Conservation (phyloP, 1,139 yeast species). For the Entelexis sorbosivorans region DNA sequence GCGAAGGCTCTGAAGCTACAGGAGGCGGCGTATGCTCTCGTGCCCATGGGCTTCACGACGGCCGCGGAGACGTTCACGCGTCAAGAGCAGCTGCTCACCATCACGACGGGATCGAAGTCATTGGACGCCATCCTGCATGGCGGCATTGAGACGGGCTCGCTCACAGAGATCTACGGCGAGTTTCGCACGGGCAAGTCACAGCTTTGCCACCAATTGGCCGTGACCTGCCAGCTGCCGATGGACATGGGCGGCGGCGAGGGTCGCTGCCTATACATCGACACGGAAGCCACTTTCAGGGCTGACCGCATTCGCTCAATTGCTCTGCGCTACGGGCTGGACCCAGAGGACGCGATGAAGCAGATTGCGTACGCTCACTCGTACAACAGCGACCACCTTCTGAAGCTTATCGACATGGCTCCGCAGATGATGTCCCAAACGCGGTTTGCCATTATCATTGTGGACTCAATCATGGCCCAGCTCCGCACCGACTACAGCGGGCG, state of each 20-base stretch:
- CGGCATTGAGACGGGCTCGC: constrained; percentile 94
- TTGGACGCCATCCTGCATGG: constrained; percentile 91
- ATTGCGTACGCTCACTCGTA: constrained; percentile 97
- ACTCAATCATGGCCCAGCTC: constrained; percentile 91
- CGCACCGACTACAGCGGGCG: constrained; percentile 94
- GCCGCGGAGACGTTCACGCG: constrained; percentile 91
- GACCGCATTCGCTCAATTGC: constrained; percentile 83
- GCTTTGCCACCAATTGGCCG: constrained; percentile 91
- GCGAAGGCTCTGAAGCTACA: constrained; percentile 84
- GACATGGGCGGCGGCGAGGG: constrained; percentile 99
- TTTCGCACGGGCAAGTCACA: constrained; percentile 97
- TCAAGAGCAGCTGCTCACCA: constrained; percentile 78
- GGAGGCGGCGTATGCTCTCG: constrained; percentile 72
- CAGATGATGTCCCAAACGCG: constrained; percentile 94
- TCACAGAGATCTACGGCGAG: constrained; percentile 94
- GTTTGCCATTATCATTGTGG: constrained; percentile 66
- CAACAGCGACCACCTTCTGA: constrained; percentile 91
- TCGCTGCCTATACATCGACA: constrained; percentile 87
- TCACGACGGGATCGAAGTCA: constrained; percentile 92
- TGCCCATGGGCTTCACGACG: constrained; percentile 95
- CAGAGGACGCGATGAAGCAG: constrained; percentile 89
- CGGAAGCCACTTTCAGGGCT: constrained; percentile 95
- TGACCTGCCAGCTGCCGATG: constrained; percentile 90
- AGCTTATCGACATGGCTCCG: constrained; percentile 79
- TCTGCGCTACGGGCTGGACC: constrained; percentile 80